Evolutionary conservation across 345 rosid genomes (phyloP).

Genomic region (Raphanus raphanistrum): DNA sequence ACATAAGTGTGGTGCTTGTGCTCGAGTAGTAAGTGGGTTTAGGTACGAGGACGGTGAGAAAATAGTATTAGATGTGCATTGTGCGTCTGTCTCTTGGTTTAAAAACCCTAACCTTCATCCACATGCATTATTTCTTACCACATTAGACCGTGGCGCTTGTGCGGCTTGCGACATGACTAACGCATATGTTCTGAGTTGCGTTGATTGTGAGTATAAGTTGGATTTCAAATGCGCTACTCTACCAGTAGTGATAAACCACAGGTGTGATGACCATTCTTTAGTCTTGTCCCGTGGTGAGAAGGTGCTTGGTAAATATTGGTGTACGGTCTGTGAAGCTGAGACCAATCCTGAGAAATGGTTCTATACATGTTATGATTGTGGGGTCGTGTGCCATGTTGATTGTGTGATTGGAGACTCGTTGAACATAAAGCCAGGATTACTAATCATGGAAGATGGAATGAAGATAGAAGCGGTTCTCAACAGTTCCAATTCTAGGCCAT

Average conservation of each 20-base stretch:
- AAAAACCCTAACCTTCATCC: not conserved
- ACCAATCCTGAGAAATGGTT: not conserved
- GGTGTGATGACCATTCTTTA: not conserved
- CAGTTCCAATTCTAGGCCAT: not conserved
- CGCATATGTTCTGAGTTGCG: not conserved
- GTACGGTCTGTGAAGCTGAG: not conserved
- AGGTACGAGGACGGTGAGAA: not conserved
- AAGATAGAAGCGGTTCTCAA: not conserved
- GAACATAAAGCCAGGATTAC: not conserved
- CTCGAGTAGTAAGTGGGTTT: not conserved
- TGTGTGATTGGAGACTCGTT: not conserved
- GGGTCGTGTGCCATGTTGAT: not conserved
- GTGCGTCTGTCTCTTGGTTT: not conserved
- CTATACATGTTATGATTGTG: not conserved
- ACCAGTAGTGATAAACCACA: not conserved
- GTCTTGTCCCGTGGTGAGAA: not conserved
- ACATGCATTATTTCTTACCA: not conserved
- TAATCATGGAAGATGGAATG: not conserved
- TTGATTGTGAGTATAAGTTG: not conserved
- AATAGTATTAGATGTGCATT: not conserved
- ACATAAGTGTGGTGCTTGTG: not conserved
- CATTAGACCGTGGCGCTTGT: not conserved
- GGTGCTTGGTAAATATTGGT: not conserved
- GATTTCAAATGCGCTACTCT: constrained; percentile 1
- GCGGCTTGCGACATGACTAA: not conserved